phyloP scores from a whole-genome alignment of 2,329 filamentous ascomycete genomes.

The Microdochium nivale region DNA sequence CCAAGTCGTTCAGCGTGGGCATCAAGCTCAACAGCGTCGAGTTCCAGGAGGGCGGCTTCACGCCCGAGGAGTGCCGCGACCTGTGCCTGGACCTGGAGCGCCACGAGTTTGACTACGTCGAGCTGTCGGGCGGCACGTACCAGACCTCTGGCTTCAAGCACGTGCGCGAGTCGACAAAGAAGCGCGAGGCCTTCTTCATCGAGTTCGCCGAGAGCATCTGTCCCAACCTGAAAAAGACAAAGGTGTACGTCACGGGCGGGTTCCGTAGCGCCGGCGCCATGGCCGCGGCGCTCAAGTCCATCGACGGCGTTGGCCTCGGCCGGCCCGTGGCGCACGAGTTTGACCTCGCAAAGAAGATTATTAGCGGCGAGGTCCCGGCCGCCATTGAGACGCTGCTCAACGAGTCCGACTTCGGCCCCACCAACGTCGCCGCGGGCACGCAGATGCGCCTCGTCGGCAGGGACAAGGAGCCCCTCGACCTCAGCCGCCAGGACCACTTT shows the following conservation, averaged over 20 bases:
- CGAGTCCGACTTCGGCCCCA: slow-evolving; percentile 39
- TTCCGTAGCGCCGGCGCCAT: slow-evolving; percentile 46
- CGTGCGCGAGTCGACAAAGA: slow-evolving; percentile 30
- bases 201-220: slow-evolving; percentile 52
- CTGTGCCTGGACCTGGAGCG: slow-evolving; percentile 46
- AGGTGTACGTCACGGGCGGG: slow-evolving; percentile 50
- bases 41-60: slow-evolving; percentile 31
- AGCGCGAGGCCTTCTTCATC: slow-evolving; percentile 60
- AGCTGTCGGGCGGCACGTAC: slow-evolving; percentile 57
- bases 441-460: slow-evolving; percentile 23
- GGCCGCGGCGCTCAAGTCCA: slow-evolving; percentile 45
- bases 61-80: slow-evolving; percentile 18
- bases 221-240: slow-evolving; percentile 36
- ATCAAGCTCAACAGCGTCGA: slow-evolving; percentile 52
- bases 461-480: slow-evolving; percentile 20
- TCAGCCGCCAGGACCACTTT: slow-evolving; percentile 20
- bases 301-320: slow-evolving; percentile 52
- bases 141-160: slow-evolving; percentile 37
- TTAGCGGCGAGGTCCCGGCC: slow-evolving; percentile 31
- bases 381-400: slow-evolving; percentile 38
- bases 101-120: slow-evolving; percentile 55
- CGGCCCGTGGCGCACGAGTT: slow-evolving; percentile 24
- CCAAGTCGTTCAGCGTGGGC: slow-evolving; percentile 36
- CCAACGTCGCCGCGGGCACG: slow-evolving; percentile 18
- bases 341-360: slow-evolving; percentile 17